These are phyloP conservation scores for Staphylotrichum longicolle DNA, from an alignment of 495 filamentous ascomycete species.

Conservation along the genomic window DNA sequence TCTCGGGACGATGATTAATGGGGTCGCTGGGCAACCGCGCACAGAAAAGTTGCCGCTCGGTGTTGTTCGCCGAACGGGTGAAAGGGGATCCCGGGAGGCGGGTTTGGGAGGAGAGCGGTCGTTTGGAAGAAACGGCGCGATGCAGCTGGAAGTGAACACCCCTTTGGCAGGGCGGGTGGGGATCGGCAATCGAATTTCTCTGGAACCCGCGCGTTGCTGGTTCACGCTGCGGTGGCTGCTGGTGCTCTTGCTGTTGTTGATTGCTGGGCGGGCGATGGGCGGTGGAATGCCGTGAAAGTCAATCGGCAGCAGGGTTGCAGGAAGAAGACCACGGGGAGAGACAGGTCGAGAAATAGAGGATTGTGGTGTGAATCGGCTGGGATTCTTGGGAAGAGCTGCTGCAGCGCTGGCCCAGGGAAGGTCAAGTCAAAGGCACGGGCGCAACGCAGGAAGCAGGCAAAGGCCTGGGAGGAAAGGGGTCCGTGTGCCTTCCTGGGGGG, in stretches of 20 bases:
- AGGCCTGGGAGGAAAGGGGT: constrained; percentile 22
- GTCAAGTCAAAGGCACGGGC: constrained; percentile 14
- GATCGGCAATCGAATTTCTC: constrained; percentile 23
- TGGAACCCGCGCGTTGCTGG: constrained; percentile 13
- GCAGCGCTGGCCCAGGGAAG: constrained; percentile 11
- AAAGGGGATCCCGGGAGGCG: constrained; percentile 15
- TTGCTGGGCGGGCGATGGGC: constrained; percentile 3
- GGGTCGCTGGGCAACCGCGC: constrained; percentile 16
- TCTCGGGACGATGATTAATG: constrained; percentile 13
- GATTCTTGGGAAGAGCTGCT: constrained; percentile 3
- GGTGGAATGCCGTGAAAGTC: constrained; percentile 1
- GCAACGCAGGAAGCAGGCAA: constrained; percentile 22
- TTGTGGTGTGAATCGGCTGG: not conserved
- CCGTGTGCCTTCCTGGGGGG: constrained; percentile 29
- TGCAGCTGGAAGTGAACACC: not conserved
- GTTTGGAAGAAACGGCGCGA: constrained; percentile 8
- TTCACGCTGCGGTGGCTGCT: not conserved
- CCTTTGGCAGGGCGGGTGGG: constrained; percentile 16
- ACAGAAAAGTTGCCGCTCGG: constrained; percentile 9
- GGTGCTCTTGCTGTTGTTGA: not conserved
- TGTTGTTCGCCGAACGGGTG: constrained; percentile 9
- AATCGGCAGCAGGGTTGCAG: constrained; percentile 3
- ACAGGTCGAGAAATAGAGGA: not conserved
- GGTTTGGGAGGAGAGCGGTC: not conserved
- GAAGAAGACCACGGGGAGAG: not conserved